Evolutionary conservation across 2,329 filamentous ascomycete genomes (phyloP).

Genomic region (Monilinia fructicola): DNA sequence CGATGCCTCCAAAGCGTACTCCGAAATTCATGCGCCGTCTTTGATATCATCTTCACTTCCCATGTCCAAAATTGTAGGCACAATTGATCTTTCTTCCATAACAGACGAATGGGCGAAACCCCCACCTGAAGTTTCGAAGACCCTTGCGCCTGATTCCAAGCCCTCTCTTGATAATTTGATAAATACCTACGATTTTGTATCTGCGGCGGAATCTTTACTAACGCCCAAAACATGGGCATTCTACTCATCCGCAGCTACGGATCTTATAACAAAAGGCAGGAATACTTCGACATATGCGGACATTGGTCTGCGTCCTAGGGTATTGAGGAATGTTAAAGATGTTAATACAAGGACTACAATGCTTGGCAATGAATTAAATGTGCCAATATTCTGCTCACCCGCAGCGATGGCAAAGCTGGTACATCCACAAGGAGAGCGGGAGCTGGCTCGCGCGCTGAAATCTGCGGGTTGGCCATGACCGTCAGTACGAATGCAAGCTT

Average conservation of each 20-base stretch:
- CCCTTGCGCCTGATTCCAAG: slow-evolving; percentile 31
- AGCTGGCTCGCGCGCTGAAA: slow-evolving; percentile 53
- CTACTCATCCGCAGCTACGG: slow-evolving; percentile 65
- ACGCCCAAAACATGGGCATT: slow-evolving; percentile 68
- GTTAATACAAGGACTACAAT: slow-evolving; percentile 54
- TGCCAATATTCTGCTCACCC: slow-evolving; percentile 64
- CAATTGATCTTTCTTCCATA: slow-evolving; percentile 50
- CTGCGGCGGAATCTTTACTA: slow-evolving; percentile 54
- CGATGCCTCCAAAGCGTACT: slow-evolving; percentile 55
- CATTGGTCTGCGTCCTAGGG: slow-evolving; percentile 59
- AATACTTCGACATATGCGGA: slow-evolving; percentile 56
- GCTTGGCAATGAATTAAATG: slow-evolving; percentile 51
- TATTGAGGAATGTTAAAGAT: slow-evolving; percentile 55
- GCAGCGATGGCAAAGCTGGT: slow-evolving; percentile 64
- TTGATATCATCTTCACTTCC: slow-evolving; percentile 47
- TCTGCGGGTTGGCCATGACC: slow-evolving; percentile 55
- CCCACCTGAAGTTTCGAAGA: slow-evolving; percentile 39
- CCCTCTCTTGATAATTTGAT: slow-evolving; percentile 54
- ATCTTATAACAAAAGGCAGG: slow-evolving; percentile 61
- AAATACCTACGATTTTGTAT: slow-evolving; percentile 60
- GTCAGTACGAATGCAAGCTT: slow-evolving; percentile 63
- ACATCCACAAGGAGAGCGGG: slow-evolving; percentile 63
- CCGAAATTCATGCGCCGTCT: slow-evolving; percentile 51
- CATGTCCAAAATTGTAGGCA: slow-evolving; percentile 49
- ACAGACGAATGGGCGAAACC: slow-evolving; percentile 49